Evolutionary conservation across 139 green algal species (phyloP).

Genomic region (Coelastrella sp.): DNA sequence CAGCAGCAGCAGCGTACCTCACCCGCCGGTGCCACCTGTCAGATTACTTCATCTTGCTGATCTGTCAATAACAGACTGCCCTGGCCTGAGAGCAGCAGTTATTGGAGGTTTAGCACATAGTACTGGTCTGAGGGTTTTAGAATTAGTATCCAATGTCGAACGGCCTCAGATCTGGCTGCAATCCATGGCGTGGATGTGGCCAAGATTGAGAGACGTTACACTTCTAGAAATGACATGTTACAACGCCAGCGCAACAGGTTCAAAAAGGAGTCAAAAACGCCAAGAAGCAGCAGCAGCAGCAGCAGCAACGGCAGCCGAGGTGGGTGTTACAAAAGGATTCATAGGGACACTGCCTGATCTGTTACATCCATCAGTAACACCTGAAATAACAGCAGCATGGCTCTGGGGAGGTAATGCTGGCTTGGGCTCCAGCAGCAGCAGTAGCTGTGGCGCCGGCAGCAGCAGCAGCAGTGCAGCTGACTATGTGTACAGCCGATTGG

Average conservation of each 20-base stretch:
- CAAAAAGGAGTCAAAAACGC: neutral
- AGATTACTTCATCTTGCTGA: neutral
- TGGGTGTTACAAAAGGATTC: neutral
- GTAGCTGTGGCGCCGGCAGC: neutral
- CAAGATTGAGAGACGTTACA: neutral
- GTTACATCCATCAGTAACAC: constrained; percentile 3
- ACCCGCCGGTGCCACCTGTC: constrained; percentile 5
- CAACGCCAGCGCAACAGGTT: neutral
- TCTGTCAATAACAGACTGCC: neutral
- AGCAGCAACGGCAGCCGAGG: neutral
- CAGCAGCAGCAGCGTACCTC: neutral
- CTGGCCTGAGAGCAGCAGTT: neutral
- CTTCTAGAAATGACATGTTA: neutral
- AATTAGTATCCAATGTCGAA: neutral
- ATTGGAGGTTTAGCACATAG: constrained; percentile 34
- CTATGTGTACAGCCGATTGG: neutral
- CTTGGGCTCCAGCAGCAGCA: constrained; percentile 7
- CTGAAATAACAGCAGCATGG: constrained; percentile 27
- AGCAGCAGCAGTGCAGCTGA: neutral
- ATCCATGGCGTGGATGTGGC: constrained; percentile 24
- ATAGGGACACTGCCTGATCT: constrained; percentile 18
- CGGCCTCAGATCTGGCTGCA: neutral
- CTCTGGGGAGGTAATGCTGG: neutral
- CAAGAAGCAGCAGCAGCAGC: neutral
- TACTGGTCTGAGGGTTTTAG: neutral